These are phyloP conservation scores for Debaryomyces maramus DNA, from an alignment of 805 yeast species.

Conservation along the genomic window DNA sequence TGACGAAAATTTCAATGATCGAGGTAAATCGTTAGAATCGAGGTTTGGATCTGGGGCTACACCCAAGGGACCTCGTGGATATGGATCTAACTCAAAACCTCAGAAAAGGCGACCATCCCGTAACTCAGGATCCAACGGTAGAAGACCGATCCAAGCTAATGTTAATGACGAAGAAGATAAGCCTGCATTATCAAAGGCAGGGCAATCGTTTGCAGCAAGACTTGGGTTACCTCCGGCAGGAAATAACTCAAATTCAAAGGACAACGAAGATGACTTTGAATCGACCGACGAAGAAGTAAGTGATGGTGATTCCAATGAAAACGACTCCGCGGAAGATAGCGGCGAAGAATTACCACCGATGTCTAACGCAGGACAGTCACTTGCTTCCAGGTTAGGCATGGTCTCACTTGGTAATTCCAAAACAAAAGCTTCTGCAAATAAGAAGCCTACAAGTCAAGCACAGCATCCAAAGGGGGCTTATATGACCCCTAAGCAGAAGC, in stretches of 20 bases:
- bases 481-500: slow-evolving; percentile 8
- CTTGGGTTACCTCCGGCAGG: slow-evolving; percentile 14
- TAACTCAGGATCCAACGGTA: no score
- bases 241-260: not conserved
- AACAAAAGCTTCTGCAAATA: slow-evolving; percentile 1
- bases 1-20: not conserved
- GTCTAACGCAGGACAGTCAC: slow-evolving; percentile 31
- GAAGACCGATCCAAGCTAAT: not conserved
- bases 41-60: not conserved
- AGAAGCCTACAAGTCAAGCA: slow-evolving; percentile 3
- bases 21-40: not conserved
- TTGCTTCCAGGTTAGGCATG: slow-evolving; percentile 32
- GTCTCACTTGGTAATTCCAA: slow-evolving; percentile 8
- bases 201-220: slow-evolving; percentile 31
- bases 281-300: slow-evolving; percentile 8
- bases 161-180: slow-evolving; percentile 11
- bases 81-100: not conserved
- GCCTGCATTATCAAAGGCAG: slow-evolving; percentile 32
- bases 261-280: slow-evolving; percentile 8
- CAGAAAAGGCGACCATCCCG: not conserved
- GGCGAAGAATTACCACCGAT: slow-evolving; percentile 18
- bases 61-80: not conserved
- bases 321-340: not conserved
- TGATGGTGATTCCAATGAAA: slow-evolving; percentile 1
- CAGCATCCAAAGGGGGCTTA: slow-evolving; percentile 5